A percentile compares a stretch with the other conserved stretches of the same genome.
Conservation (phyloP, 1,139 yeast species). For the Taphrina wiesneri region DNA sequence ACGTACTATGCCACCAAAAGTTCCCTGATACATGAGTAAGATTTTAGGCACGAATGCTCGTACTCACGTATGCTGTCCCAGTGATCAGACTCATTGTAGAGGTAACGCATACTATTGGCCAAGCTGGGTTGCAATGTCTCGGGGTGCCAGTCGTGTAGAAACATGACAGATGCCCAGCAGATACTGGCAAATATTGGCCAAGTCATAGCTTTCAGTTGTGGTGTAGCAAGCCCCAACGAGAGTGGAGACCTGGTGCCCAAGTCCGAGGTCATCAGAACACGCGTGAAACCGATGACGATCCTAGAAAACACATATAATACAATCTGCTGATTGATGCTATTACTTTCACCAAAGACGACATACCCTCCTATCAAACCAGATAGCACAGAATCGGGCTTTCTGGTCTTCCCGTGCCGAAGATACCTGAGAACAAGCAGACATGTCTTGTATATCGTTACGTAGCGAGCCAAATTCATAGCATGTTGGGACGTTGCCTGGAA, state of each 20-base stretch:
- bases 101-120: constrained; percentile 66
- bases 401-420: constrained; percentile 37
- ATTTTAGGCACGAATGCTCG: neutral
- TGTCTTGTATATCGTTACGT: constrained; percentile 63
- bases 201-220: constrained; percentile 16
- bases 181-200: constrained; percentile 71
- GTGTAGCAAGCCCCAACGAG: neutral
- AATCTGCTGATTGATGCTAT: constrained; percentile 49
- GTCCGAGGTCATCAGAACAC: constrained; percentile 46
- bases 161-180: constrained; percentile 77
- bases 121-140: constrained; percentile 65
- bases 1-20: constrained; percentile 39
- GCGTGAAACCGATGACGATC: constrained; percentile 57
- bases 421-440: constrained; percentile 44
- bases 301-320: constrained; percentile 64
- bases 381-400: constrained; percentile 52
- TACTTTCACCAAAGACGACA: constrained; percentile 61
- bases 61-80: constrained; percentile 44
- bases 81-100: constrained; percentile 56
- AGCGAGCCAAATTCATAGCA: constrained; percentile 65
- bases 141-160: constrained; percentile 65
- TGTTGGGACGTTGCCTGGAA: constrained; percentile 63
- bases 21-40: neutral
- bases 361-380: constrained; percentile 69
- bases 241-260: constrained; percentile 10